These are phyloP conservation scores for Suaeda aralocaspica DNA, from an alignment of 148 eudicot species.

Conservation along the genomic window DNA sequence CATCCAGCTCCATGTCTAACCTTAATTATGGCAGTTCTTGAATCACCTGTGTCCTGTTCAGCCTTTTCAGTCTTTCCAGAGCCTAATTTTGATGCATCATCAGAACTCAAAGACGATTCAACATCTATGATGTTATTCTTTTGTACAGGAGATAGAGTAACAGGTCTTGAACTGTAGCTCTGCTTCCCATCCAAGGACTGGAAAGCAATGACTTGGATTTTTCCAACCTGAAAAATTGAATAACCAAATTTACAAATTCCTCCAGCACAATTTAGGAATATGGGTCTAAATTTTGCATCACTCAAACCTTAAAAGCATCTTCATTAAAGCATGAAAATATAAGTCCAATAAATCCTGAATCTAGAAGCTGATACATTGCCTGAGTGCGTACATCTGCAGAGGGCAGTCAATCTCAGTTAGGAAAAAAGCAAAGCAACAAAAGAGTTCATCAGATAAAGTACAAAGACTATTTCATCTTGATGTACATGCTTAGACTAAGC, in stretches of 20 bases:
- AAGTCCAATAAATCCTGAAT: constrained; percentile 95
- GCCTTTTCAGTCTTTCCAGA: constrained; percentile 39
- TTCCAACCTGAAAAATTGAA: constrained; percentile 58
- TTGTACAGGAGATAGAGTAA: constrained; percentile 54
- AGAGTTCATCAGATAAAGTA: too few species aligned
- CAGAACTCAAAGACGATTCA: constrained; percentile 75
- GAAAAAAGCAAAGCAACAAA: background rate
- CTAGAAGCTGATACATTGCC: constrained; percentile 99
- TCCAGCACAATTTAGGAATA: background rate
- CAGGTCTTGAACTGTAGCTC: constrained; percentile 45
- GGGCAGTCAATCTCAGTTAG: constrained; percentile 6
- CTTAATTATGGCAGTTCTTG: constrained; percentile 47
- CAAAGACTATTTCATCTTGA: background rate
- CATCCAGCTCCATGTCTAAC: constrained; percentile 34
- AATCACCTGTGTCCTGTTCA: constrained; percentile 77
- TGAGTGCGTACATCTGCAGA: constrained; percentile 97
- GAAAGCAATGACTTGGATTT: constrained; percentile 96
- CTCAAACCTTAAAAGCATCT: constrained; percentile 85
- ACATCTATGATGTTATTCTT: constrained; percentile 57
- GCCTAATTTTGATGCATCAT: constrained; percentile 49
- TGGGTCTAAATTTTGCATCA: background rate
- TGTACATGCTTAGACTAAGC: background rate
- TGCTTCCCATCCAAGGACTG: constrained; percentile 94
- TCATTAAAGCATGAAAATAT: constrained; percentile 98
- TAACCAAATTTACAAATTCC: background rate